phyloP scores from a whole-genome alignment of 1,139 yeast species.

The Blastobotrys indianensis region DNA sequence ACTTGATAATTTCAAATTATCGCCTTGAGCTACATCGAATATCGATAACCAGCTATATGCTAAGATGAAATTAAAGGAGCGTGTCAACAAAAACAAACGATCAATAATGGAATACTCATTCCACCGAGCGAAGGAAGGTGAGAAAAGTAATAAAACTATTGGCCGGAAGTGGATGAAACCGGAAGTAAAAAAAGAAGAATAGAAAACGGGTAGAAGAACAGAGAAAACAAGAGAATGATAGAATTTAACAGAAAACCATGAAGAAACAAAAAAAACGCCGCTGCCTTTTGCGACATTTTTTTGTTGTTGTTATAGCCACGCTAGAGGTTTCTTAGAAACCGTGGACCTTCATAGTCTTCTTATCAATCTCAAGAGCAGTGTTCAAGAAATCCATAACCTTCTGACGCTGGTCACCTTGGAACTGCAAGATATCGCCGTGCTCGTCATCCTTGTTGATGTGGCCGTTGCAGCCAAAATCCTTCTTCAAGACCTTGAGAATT shows the following conservation, averaged over 20 bases:
- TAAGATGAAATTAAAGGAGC: no score
- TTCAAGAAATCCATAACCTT: slow-evolving; percentile 93
- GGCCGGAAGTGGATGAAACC: no score
- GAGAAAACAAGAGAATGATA: not conserved
- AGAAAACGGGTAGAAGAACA: not conserved
- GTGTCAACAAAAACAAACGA: no score
- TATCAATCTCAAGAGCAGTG: slow-evolving; percentile 79
- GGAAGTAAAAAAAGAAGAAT: no score
- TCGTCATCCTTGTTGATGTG: slow-evolving; percentile 95
- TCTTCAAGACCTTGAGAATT: slow-evolving; percentile 87
- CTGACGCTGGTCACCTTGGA: slow-evolving; percentile 98
- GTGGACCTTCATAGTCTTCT: slow-evolving; percentile 96
- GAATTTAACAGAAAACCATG: not conserved
- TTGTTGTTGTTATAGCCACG: no score
- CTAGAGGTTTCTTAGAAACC: slow-evolving; percentile 59
- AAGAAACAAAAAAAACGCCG: not conserved
- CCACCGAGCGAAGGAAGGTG: no score
- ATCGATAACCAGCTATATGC: no score
- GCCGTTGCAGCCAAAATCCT: slow-evolving; percentile 98
- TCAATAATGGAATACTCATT: no score
- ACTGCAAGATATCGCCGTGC: slow-evolving; percentile 93
- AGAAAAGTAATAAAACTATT: no score
- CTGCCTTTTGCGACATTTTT: no score
- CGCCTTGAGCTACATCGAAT: no score
- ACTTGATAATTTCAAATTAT: no score